Conservation (phyloP, 2,329 filamentous ascomycete species). For the Samsoniella hepiali region DNA sequence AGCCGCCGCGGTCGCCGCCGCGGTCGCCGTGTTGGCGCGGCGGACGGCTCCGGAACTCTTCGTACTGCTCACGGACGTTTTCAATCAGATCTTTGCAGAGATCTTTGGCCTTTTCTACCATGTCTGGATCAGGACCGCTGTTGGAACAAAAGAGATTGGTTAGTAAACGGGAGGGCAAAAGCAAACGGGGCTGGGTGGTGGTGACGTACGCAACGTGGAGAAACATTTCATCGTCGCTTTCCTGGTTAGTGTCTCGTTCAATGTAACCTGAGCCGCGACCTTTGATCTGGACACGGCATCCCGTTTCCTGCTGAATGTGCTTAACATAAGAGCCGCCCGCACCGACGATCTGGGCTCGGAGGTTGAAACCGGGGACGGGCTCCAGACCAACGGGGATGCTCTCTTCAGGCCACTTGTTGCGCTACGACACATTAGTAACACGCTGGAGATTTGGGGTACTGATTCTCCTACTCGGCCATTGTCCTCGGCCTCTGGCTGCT, state of each 20-base stretch:
- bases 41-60: conserved; percentile 82
- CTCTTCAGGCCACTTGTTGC: conserved; percentile 99
- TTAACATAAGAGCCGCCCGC: conserved; percentile 95
- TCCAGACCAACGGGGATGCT: conserved; percentile 89
- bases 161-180: conserved; percentile 26
- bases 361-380: conserved; percentile 88
- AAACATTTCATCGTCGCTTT: conserved; percentile 96
- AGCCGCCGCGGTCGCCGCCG: conserved; percentile 40
- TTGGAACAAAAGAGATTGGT: conserved; percentile 24
- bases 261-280: conserved; percentile 92
- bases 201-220: conserved; percentile 82
- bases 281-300: conserved; percentile 97
- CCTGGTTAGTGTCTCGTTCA: conserved; percentile 79
- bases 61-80: conserved; percentile 86
- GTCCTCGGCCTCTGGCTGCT: conserved; percentile 81
- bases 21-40: conserved; percentile 60
- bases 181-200: background rate
- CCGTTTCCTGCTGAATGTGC: conserved; percentile 93
- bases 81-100: conserved; percentile 83
- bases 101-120: conserved; percentile 83
- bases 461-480: conserved; percentile 72
- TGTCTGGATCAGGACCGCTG: conserved; percentile 80
- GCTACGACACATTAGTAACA: conserved; percentile 47
- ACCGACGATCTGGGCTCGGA: conserved; percentile 93
- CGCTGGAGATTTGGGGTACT: conserved; percentile 17